Evolutionary conservation across 176 grass and related monocot species (phyloP), one percentile per base, ranked within the genome.

Genomic region (Tillandsia fasciculata): DNA sequence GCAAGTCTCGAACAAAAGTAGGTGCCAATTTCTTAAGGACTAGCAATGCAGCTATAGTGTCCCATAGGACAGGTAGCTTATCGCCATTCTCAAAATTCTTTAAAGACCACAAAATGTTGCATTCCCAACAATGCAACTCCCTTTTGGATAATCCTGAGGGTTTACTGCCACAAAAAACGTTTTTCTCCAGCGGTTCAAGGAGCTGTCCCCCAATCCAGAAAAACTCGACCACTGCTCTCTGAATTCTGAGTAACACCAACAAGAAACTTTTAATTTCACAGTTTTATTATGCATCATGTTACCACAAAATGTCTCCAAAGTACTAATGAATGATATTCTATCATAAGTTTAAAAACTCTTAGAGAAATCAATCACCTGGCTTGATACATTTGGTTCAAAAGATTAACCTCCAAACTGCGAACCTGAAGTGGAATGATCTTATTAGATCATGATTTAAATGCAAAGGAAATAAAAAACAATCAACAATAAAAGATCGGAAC

Each of bases 301-400:
- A 26, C 12, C n/a, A 61, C 33, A 53, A 18, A 65, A 9, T 42
- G 13, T 6, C 26, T 15, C 1, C 23, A 15, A 10, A 67, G 58
- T 2, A 18, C 8, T 54, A 9, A 24, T 68, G n/a, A 8, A 9
- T 59, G 9, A 13, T 15, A 69, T 59, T 63, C 18, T 58, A 23
- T 67, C 49, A 12, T 11, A 51, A 26, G 49, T 14, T 53, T 26
- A 22, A 82, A 64, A 51, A 33, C 54, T 69, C 63, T 27, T 4
- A 28, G 52, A 74, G 74, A 66, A 14, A 73, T 66, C 10, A 50
- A 74, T 75, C 75, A 96, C 93, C 86, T 91, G 84, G 79, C 86
- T 78, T 96, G 86, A 87, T 96, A 96, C 89, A 96, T 96, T 77
- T 81, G 93, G 59, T 96, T 78, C 78, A 96, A 67, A 53, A 92